phyloP scores from a whole-genome alignment of 2,329 filamentous ascomycete species.

The Coniochaeta sp. region DNA sequence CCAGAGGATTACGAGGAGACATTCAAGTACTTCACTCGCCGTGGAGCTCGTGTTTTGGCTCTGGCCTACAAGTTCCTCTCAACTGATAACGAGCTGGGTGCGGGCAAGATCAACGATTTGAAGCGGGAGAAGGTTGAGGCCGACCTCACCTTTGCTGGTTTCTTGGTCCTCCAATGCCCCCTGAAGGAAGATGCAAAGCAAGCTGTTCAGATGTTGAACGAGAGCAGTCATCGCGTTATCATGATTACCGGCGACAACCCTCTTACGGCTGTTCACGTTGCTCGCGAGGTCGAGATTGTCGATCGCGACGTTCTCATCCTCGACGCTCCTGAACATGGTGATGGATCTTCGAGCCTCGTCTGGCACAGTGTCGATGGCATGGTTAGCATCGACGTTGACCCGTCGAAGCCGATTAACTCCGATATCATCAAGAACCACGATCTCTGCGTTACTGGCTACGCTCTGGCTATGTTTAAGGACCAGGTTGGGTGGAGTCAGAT shows the following conservation, averaged over 20 bases:
- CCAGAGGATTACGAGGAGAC: conserved; percentile 94
- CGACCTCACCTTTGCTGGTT: conserved; percentile 82
- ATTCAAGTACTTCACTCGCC: conserved; percentile 95
- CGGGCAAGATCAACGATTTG: conserved; percentile 82
- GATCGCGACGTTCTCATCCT: conserved; percentile 92
- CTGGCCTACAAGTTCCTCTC: conserved; percentile 91
- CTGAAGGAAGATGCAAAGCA: conserved; percentile 94
- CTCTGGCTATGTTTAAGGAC: conserved; percentile 79
- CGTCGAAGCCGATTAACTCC: conserved; percentile 69
- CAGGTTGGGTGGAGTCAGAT: conserved; percentile 70
- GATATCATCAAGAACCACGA: conserved; percentile 81
- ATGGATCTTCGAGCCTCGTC: conserved; percentile 65
- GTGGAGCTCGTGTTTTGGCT: conserved; percentile 88
- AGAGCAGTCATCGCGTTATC: conserved; percentile 95
- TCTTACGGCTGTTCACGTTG: conserved; percentile 91
- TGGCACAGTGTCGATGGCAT: conserved; percentile 96
- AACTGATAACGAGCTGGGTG: conserved; percentile 71
- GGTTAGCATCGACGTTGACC: conserved; percentile 77
- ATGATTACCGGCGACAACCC: conserved; percentile 99
- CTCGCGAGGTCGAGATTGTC: conserved; percentile 92
- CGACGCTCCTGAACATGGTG: conserved; percentile 87
- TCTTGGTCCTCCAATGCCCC: conserved; percentile 90
- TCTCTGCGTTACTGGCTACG: conserved; percentile 92
- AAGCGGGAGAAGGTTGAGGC: conserved; percentile 89
- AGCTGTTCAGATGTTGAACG: conserved; percentile 92